These are phyloP conservation scores for Lachancea fermentati DNA, from an alignment of 805 yeast species.

Conservation along the genomic window DNA sequence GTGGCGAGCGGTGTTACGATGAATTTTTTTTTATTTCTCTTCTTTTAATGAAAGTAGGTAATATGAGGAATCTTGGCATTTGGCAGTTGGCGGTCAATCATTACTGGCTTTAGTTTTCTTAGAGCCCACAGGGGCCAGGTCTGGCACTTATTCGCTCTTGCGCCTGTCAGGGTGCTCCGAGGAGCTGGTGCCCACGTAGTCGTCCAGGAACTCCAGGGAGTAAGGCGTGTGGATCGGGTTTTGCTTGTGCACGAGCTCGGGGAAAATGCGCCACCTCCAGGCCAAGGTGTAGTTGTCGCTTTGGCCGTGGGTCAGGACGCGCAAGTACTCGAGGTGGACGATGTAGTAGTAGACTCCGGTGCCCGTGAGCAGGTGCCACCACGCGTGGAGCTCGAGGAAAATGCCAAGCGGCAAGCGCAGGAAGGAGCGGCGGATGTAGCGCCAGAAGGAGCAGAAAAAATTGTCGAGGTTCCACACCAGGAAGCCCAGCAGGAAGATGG, in stretches of 20 bases:
- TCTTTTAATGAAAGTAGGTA: too few relatives aligned
- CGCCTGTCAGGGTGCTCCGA: neutral
- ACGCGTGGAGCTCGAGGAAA: slow-evolving; percentile 85
- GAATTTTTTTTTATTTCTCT: too few relatives aligned
- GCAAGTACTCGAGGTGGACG: slow-evolving; percentile 68
- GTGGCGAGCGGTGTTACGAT: too few relatives aligned
- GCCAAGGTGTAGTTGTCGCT: slow-evolving; percentile 50
- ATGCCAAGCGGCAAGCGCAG: slow-evolving; percentile 81
- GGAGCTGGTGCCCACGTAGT: neutral
- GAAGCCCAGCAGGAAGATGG: slow-evolving; percentile 67
- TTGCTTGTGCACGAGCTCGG: slow-evolving; percentile 38
- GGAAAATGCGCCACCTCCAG: slow-evolving; percentile 55
- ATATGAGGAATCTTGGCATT: too few relatives aligned
- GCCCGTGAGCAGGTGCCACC: slow-evolving; percentile 94
- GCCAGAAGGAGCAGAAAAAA: slow-evolving; percentile 61
- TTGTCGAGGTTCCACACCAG: slow-evolving; percentile 86
- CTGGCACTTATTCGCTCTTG: slow-evolving; percentile 3
- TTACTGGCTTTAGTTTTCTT: too few relatives aligned
- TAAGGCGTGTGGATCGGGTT: slow-evolving; percentile 21
- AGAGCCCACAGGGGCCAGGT: neutral
- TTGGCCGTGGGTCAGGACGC: slow-evolving; percentile 58
- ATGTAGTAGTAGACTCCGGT: slow-evolving; percentile 83
- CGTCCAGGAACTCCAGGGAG: slow-evolving; percentile 16
- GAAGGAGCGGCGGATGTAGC: slow-evolving; percentile 50
- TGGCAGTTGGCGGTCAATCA: too few relatives aligned